A percentile compares a stretch with the other conserved stretches of the same genome.
phyloP scores from a whole-genome alignment of 208 protist species.

The Trypanosoma caninum region DNA sequence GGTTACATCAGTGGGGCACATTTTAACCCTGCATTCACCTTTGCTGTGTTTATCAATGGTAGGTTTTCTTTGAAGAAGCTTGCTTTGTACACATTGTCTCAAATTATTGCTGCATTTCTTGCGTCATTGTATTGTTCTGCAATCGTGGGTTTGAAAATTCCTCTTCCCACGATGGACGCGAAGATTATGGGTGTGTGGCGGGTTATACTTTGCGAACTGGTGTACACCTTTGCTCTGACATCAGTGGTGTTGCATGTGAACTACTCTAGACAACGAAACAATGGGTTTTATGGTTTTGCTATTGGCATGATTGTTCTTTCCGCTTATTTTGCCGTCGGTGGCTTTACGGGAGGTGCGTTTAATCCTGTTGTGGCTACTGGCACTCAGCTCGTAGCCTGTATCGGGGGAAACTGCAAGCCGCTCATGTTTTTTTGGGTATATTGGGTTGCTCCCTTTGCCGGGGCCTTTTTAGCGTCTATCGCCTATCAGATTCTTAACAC shows the following conservation, averaged over 20 bases:
- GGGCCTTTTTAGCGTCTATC: constrained; percentile 74
- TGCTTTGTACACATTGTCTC: constrained; percentile 66
- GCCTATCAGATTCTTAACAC: constrained; percentile 82
- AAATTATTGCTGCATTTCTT: constrained; percentile 71
- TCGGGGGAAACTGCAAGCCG: constrained; percentile 63
- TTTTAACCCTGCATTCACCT: constrained; percentile 92
- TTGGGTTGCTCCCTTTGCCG: constrained; percentile 82
- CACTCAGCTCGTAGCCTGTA: constrained; percentile 63
- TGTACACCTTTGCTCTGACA: constrained; percentile 80
- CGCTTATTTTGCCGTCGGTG: constrained; percentile 68
- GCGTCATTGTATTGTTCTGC: constrained; percentile 67
- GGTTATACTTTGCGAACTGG: constrained; percentile 65
- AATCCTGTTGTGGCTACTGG: constrained; percentile 81
- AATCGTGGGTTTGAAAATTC: constrained; percentile 78
- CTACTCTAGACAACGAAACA: constrained; percentile 78
- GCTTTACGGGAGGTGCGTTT: constrained; percentile 66
- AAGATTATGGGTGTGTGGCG: constrained; percentile 56
- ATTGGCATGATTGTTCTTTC: constrained; percentile 69
- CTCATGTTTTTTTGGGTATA: constrained; percentile 80
- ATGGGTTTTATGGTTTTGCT: constrained; percentile 82
- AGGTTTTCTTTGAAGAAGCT: constrained; percentile 63
- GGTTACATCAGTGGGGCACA: constrained; percentile 91
- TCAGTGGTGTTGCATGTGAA: constrained; percentile 79
- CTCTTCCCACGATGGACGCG: constrained; percentile 33
- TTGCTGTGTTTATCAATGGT: constrained; percentile 81